phyloP scores from a whole-genome alignment of 805 yeast genomes.

The Ogataea haglerorum region DNA sequence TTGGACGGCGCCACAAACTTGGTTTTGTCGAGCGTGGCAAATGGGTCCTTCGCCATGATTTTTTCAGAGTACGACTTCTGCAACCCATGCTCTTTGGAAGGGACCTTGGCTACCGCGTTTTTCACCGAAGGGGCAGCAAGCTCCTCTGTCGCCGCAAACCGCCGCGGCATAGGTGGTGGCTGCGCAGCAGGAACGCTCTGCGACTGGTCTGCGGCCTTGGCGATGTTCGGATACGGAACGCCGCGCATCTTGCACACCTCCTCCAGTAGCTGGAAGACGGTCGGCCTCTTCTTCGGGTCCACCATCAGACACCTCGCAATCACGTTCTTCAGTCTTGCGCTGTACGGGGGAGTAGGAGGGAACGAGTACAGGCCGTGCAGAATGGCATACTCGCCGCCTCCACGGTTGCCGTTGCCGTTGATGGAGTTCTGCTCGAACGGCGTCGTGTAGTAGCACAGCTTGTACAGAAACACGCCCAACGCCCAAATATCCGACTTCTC shows the following conservation, averaged over 20 bases:
- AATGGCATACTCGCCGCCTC: slow-evolving; percentile 59
- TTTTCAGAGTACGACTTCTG: slow-evolving; percentile 21
- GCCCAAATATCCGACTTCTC: slow-evolving; percentile 90
- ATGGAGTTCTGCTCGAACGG: slow-evolving; percentile 62
- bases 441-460: slow-evolving; percentile 75
- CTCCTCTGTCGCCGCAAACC: slow-evolving; percentile 7
- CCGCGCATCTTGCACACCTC: slow-evolving; percentile 64
- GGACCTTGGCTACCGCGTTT: slow-evolving; percentile 8
- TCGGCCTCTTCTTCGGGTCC: slow-evolving; percentile 72
- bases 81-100: slow-evolving; percentile 8
- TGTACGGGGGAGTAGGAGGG: slow-evolving; percentile 55
- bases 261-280: slow-evolving; percentile 64
- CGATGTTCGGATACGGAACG: slow-evolving; percentile 32
- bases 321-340: slow-evolving; percentile 59
- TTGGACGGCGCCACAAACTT: slow-evolving; percentile 27
- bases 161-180: slow-evolving; percentile 2
- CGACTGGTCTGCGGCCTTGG: slow-evolving; percentile 23
- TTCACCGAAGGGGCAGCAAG: slow-evolving; percentile 17
- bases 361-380: slow-evolving; percentile 51
- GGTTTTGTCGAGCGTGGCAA: slow-evolving; percentile 40
- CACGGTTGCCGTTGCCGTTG: slow-evolving; percentile 33
- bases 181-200: neutral
- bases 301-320: slow-evolving; percentile 59
- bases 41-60: slow-evolving; percentile 34
- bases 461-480: slow-evolving; percentile 71